Evolutionary conservation across 495 filamentous ascomycete genomes (phyloP).

Genomic region (Penicillium salamii): DNA sequence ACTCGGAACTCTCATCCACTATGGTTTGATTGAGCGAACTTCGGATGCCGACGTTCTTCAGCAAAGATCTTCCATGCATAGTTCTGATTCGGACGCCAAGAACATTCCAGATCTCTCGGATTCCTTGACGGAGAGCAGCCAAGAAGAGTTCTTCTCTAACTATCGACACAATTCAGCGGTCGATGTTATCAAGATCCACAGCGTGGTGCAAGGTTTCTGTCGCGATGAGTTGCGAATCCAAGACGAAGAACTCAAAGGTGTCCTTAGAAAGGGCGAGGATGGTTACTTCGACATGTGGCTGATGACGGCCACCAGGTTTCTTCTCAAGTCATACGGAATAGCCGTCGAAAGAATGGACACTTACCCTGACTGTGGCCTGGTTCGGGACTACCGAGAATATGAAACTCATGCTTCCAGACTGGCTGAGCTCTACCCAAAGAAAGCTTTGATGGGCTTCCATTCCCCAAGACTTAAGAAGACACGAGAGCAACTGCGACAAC

Average conservation of each 20-base stretch:
- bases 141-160: slow-evolving; percentile 39
- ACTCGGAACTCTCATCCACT: slow-evolving; percentile 62
- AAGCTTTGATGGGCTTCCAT: slow-evolving; percentile 27
- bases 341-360: slow-evolving; percentile 58
- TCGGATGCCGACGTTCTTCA: slow-evolving; percentile 37
- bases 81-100: slow-evolving; percentile 22
- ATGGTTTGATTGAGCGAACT: slow-evolving; percentile 65
- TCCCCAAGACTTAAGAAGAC: slow-evolving; percentile 31
- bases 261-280: slow-evolving; percentile 14
- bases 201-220: slow-evolving; percentile 77
- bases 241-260: slow-evolving; percentile 46
- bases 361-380: slow-evolving; percentile 54
- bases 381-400: slow-evolving; percentile 69
- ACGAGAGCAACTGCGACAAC: slow-evolving; percentile 44
- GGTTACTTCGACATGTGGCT: slow-evolving; percentile 58
- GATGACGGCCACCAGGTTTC: slow-evolving; percentile 55
- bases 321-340: slow-evolving; percentile 60
- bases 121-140: slow-evolving; percentile 47
- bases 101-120: slow-evolving; percentile 30
- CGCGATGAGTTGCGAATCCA: slow-evolving; percentile 61
- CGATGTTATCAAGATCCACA: slow-evolving; percentile 73
- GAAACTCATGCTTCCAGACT: slow-evolving; percentile 64
- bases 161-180: slow-evolving; percentile 49
- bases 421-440: slow-evolving; percentile 36
- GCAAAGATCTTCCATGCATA: slow-evolving; percentile 20